Evolutionary conservation across 805 yeast species (phyloP), one percentile per base, ranked within the genome.

Genomic region (Candida maris): DNA sequence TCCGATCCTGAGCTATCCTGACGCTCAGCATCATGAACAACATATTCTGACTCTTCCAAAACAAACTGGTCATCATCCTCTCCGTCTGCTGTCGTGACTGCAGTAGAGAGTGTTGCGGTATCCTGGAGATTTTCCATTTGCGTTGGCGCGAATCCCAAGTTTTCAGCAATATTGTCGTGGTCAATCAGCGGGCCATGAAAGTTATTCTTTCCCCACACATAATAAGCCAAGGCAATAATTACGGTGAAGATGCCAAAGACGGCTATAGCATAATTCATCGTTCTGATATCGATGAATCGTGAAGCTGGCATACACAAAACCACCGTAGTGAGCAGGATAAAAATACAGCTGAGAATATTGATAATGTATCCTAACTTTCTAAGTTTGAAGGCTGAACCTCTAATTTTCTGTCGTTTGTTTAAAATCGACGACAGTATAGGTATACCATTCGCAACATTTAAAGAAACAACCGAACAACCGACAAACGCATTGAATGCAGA

Each of bases 401-500:
- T 70, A 22, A 84, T 68, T 40, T 80, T 79, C 32, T 64, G 59
- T 38, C 93, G 61, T 36, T 74, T 75, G 41, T 80, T 73, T 17
- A 81, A 52, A 52, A 84, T 52, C 3, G 78, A 72, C n/a, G 79
- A 67, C 1, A 80, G 46, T 18, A 85, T 79, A 2, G 95, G 95
- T 12, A 85, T 76, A 3, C 87, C 79, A 42, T 86, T 81, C 2
- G 93, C 86, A 20, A 83, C 67, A 33, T 87, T 79, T 40, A 85
- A 63, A 3, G 87, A 73, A 15, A 85, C 71, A 3, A 86, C 93
- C 7, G 91, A 80, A 13, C 89, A 80, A 0, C 94, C 93, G 64
- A 85, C 77, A 57, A 85, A 85, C 3, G 94, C 88, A 57, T 81
- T 81, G 59, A 85, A 82, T 0, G 93, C 88, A 6, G 88, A 75